Conservation (phyloP, 2,329 filamentous ascomycete genomes). For the Clonostachys rhizophaga region DNA sequence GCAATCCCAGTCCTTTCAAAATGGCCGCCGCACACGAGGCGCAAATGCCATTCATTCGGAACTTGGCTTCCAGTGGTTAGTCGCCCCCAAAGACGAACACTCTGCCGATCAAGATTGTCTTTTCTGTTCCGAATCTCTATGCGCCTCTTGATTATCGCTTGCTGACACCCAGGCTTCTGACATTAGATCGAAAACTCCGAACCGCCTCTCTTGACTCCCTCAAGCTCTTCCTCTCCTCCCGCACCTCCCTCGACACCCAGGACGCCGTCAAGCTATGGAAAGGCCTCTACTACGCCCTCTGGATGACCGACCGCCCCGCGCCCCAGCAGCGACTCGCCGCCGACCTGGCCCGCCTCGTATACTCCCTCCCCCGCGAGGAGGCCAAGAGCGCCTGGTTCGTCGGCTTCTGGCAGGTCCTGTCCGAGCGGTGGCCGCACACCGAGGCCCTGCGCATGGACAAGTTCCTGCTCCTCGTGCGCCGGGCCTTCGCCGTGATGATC, state of each 20-base stretch:
- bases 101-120: not conserved
- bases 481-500: constrained; percentile 71
- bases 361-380: constrained; percentile 42
- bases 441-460: constrained; percentile 85
- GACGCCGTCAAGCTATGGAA: constrained; percentile 92
- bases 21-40: constrained; percentile 36
- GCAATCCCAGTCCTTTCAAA: constrained; percentile 5
- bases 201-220: constrained; percentile 75
- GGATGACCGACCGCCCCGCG: constrained; percentile 88
- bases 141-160: not conserved
- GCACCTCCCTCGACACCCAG: constrained; percentile 53
- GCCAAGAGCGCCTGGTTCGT: constrained; percentile 42
- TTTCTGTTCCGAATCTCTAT: not conserved
- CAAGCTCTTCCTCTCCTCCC: constrained; percentile 68
- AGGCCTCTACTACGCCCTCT: constrained; percentile 87
- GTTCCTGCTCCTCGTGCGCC: constrained; percentile 79
- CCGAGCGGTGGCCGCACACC: constrained; percentile 67
- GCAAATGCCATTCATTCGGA: constrained; percentile 71
- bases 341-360: constrained; percentile 66
- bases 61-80: constrained; percentile 79
- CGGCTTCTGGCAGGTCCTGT: constrained; percentile 69
- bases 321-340: constrained; percentile 79
- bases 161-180: not conserved
- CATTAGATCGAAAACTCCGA: constrained; percentile 69
- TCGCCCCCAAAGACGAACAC: constrained; percentile 8